Base-by-base conservation (phyloP, 2,329 filamentous ascomycete genomes). In the Botrytis elliptica region DNA sequence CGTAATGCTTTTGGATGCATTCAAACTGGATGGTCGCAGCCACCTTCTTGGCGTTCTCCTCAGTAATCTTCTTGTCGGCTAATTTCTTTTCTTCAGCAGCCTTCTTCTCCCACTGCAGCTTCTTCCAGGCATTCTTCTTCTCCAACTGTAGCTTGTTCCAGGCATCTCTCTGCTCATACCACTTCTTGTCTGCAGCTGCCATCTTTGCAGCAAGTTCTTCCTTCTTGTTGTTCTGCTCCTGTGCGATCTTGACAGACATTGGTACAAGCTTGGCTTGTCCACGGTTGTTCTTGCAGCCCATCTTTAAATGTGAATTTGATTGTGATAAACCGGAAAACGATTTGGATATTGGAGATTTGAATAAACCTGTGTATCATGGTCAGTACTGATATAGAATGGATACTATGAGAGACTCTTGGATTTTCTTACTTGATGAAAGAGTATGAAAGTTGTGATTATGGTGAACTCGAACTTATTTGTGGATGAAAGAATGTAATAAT, bases 21-120 rank as follows among this genome's bases (percentile, higher is more conserved):
- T 68, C 49, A 4, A 25, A 68, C 5, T 68, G 16, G 0, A 68
- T 57, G 4, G 25, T 68, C 0, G 36, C 46, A 25, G 65, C 65
- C 3, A 55, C 8, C 25, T 67, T 67, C 20, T 22, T 67, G 5
- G 65, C 36, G 0, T 25, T 68, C 18, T 68, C 49, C 4, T 68
- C 36, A 1, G 3, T 57, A 1, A 9, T 38, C 65, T 42, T 29
- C 8, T 57, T 42, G 0, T 42, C 4, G 0, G 25, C 36, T 1
- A 42, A 29, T 9, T 44, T 44, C 25, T 29, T 2, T 5, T 42
- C 38, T 29, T 63, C 2, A 2, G 22, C 38, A 1, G 18, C 2
- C 38, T 63, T 44, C 16, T 64, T 64, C 18, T 64, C 49, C 1
- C 33, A 16, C 9, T 29, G 4, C 1, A 22, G 1, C 16, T 68